Base-by-base conservation (phyloP, 75 land plant genomes). In the Cryptomeria japonica region DNA sequence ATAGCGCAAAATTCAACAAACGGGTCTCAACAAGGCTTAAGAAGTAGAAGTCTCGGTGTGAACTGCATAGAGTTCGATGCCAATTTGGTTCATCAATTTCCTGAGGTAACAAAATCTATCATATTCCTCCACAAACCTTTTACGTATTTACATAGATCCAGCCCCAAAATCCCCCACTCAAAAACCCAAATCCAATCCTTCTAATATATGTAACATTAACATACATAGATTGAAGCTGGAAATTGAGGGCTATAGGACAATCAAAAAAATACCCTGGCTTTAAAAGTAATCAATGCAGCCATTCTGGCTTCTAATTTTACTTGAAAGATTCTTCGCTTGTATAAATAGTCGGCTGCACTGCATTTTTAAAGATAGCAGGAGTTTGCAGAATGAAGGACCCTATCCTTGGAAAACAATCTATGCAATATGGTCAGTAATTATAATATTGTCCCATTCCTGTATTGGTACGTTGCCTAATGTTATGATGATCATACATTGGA, bases 401-500 rank as follows among this genome's bases (percentile, higher is more conserved):
- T 10, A 5, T 82, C 3, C 47, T 25, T 7, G 14, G 5, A 14
- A 75, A 32, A 82, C 5, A 47, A 38, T 12, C 10, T 44, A 12
- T 46, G 32, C 47, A 44, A 82, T 41, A 75, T 34, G 77, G 77
- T 93, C 88, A 93, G 83, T 86, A 87, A 38, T 84, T 89, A 72
- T 88, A 78, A 42, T 76, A 56, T 53, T 88, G 85, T 44, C 86
- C 90, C 86, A 46, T 87, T 68, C 89, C 89, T 53, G 42, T n/a
- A n/a, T n/a, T n/a, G n/a, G n/a, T 61, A n/a, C 94, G 80, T 0
- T 88, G 55, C 39, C 92, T 85, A 37, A 93, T 53, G 42, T 91
- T 90, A 22, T 88, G 88, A 83, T 90, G 88, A 90, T 90, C 84
- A 76, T 91, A 92, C 70, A 87, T 58, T 28, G 84, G 84, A 85